Percentiles rank a stretch among this genome's conserved stretches.
phyloP scores from a whole-genome alignment of 2,329 filamentous ascomycete genomes.

The Cordyceps cateniannulata region DNA sequence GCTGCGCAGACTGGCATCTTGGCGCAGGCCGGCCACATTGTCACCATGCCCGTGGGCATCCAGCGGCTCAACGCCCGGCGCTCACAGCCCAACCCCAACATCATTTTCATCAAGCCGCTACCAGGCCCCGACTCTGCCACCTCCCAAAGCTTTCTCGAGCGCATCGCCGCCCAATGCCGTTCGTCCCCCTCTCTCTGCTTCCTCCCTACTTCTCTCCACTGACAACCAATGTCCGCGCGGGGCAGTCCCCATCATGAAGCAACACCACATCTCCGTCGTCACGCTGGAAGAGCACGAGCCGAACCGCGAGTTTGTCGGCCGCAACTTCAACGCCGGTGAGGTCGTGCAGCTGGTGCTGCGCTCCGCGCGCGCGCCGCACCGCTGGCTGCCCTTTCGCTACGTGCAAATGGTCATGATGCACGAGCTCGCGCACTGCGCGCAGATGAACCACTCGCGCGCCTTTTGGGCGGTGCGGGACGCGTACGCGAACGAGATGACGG shows the following conservation, averaged over 20 bases:
- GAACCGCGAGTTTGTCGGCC: slow-evolving; percentile 76
- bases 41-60: slow-evolving; percentile 67
- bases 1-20: too few relatives aligned
- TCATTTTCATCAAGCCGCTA: slow-evolving; percentile 80
- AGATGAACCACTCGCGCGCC: slow-evolving; percentile 80
- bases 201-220: background rate
- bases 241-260: slow-evolving; percentile 61
- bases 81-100: slow-evolving; percentile 67
- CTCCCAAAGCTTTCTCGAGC: slow-evolving; percentile 65
- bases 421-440: slow-evolving; percentile 79
- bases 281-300: slow-evolving; percentile 75
- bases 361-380: slow-evolving; percentile 48
- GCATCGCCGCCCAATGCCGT: slow-evolving; percentile 76
- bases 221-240: background rate
- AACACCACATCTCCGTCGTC: slow-evolving; percentile 57
- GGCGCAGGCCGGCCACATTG: too few relatives aligned
- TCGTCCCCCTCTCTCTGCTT: slow-evolving; percentile 18
- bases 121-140: slow-evolving; percentile 55
- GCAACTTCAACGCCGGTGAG: slow-evolving; percentile 87
- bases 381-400: slow-evolving; percentile 75
- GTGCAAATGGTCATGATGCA: slow-evolving; percentile 97
- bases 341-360: slow-evolving; percentile 79
- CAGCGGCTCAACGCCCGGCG: slow-evolving; percentile 70
- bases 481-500: slow-evolving; percentile 65
- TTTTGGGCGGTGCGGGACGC: slow-evolving; percentile 77